These are phyloP conservation scores for Solanum peruvianum DNA, from an alignment of 257 asterid species.

Conservation along the genomic window DNA sequence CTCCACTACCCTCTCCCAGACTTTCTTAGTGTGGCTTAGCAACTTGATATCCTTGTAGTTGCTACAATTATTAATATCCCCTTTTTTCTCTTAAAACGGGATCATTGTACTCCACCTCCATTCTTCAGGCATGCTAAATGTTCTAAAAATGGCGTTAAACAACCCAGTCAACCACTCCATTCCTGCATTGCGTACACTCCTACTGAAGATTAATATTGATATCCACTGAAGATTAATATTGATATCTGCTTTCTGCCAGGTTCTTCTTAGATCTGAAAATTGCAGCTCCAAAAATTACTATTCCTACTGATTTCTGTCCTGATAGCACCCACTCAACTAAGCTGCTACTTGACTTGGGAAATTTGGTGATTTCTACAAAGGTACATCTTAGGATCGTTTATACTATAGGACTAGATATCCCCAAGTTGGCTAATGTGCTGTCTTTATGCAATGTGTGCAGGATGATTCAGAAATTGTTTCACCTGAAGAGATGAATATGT, in stretches of 20 bases:
- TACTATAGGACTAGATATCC: not conserved
- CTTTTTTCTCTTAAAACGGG: not conserved
- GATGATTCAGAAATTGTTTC: conserved; percentile 57
- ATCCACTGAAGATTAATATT: not conserved
- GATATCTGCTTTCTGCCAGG: conserved; percentile 35
- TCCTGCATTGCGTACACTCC: not conserved
- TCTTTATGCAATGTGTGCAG: conserved; percentile 29
- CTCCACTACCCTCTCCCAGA: not conserved
- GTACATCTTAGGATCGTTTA: conserved; percentile 18
- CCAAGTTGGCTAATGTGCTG: not conserved
- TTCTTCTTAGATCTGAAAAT: conserved; percentile 88
- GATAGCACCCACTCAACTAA: conserved; percentile 70
- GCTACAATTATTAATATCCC: not conserved
- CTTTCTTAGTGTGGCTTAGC: not conserved
- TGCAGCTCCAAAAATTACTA: conserved; percentile 94
- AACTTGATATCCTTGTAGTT: not conserved
- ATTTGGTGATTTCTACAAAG: conserved; percentile 74
- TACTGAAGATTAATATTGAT: not conserved
- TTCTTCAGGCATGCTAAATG: not conserved
- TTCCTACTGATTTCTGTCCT: conserved; percentile 83
- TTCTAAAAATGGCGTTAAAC: not conserved
- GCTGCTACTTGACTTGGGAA: conserved; percentile 96
- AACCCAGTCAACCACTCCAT: not conserved
- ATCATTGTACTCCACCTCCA: not conserved
- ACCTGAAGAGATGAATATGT: conserved; percentile 68